Evolutionary conservation across 2,329 filamentous ascomycete genomes (phyloP), one percentile per base, ranked within the genome.

Genomic region (Didymella arachidicola): DNA sequence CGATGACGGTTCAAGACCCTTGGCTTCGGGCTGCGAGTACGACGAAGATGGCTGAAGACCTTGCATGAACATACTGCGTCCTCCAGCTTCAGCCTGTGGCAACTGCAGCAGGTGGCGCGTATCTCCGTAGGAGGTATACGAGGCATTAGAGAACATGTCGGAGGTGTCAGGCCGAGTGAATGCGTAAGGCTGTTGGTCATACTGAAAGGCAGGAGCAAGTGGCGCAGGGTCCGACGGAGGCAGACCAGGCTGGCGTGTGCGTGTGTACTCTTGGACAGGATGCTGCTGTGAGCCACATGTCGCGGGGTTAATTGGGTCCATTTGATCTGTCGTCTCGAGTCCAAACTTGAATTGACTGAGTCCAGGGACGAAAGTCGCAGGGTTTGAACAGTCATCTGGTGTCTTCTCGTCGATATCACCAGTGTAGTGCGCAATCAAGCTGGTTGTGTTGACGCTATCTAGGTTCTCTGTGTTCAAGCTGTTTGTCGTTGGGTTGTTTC

Each of bases 81-180:
- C n/a, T 1, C 29, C 43, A 16, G 25, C 18, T 11, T 59, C 57
- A 4, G 62, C 59, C 16, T 62, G 64, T 16, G 68, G 65, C 11
- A 74, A 55, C 26, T 64, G 65, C 4, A 77, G 60, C 5, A 77
- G 63, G 16, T 74, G 62, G 2, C 66, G 71, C 18, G 74, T 77
- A 48, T 77, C 72, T 27, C 72, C 75, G 50, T 77, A 77, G 5
- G 75, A 77, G 26, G 74, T 67, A 4, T 67, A 68, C 2, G 73
- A 73, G 30, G 30, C 56, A 8, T 66, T 58, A 0, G 72, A 72
- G 38, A 72, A 67, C 36, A 72, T 57, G 0, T 68, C 67, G 1
- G 72, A 73, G 3, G 54, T 8, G 0, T 63, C 64, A n/a, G 46
- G 57, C 22, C 47, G 62, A 6, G 59, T 51, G 22, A 60, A 36